Base-by-base conservation (phyloP, 176 grass and related monocot genomes). In the Dendrocalamus sinicus region DNA sequence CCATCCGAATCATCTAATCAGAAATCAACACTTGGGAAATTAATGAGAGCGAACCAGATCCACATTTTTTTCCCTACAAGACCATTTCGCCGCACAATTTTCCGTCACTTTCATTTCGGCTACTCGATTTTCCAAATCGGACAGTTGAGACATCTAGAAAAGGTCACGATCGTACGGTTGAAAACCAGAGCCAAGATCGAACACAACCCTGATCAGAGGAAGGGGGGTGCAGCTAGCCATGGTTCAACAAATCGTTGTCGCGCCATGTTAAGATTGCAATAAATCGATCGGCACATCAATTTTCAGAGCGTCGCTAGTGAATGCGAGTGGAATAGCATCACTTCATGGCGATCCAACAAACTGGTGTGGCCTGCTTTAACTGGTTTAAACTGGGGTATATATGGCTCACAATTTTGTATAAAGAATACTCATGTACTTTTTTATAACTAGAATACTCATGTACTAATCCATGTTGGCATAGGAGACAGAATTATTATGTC, bases 291-390 rank as follows among this genome's bases (percentile, higher is more conserved):
- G 66, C 73, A 63, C 75, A 64, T 72, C 54, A 65, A 67, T 39
- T 66, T 72, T n/a, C 48, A 24, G 57, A 24, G 57, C 72, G 28
- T 51, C 43, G 22, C 26, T 24, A 35, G 15, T 35, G 10, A 57
- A 63, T 54, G 70, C 46, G 70, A 74, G 47, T 5, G 1, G 39
- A 63, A 15, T 70, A 35, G 46, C 4, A 17, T 8, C 50, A 2
- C 59, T 80, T 89, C 60, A 85, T 80, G 50, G 50, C 50, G 26
- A 32, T 45, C 87, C 69, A 89, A 89, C 87, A 19, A 74, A 67
- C 57, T 8, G 48, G 47, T 74, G 7, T 73, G 75, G 13, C 66
- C n/a, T 8, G 58, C 46, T 28, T 88, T 77, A 48, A 83, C 48
- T 28, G 30, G 14, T 43, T 67, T 52, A 20, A 9, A 9, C 3